Conservation (phyloP, 176 grass and related monocot species). For the Thinopyrum elongatum region DNA sequence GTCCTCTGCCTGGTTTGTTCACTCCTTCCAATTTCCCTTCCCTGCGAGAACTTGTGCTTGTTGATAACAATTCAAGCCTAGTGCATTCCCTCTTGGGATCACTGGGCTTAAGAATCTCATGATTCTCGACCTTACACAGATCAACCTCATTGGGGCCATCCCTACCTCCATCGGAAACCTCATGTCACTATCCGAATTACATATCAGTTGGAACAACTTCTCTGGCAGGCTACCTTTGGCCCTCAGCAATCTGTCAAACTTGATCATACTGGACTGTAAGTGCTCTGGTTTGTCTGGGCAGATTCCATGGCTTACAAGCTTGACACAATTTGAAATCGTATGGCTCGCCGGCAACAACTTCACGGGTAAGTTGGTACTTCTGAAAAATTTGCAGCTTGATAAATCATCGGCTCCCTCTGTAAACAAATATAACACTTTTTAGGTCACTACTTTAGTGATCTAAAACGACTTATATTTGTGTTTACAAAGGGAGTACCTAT, state of each 20-base stretch:
- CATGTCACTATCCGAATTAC: not conserved
- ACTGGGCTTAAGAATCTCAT: not conserved
- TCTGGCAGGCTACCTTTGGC: not conserved
- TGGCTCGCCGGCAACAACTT: not conserved
- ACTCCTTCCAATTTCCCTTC: not conserved
- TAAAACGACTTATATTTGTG: too few species aligned
- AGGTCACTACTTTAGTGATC: too few species aligned
- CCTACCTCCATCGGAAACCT: not conserved
- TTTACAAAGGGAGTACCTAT: too few species aligned
- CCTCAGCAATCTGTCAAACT: not conserved
- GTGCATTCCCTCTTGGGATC: not conserved
- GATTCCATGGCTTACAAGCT: not conserved
- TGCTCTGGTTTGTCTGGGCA: not conserved
- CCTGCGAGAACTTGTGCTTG: not conserved
- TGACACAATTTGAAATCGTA: not conserved
- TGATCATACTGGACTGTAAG: not conserved
- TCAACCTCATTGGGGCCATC: not conserved
- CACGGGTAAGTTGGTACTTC: not conserved
- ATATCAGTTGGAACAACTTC: not conserved
- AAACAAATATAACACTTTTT: too few species aligned
- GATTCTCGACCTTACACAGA: not conserved
- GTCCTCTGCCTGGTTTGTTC: not conserved
- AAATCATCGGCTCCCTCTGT: not conserved
- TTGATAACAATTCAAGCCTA: not conserved
- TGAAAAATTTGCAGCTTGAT: not conserved